Evolutionary conservation across 2,329 filamentous ascomycete species (phyloP).

Genomic region (Lasiodiplodia sp.): DNA sequence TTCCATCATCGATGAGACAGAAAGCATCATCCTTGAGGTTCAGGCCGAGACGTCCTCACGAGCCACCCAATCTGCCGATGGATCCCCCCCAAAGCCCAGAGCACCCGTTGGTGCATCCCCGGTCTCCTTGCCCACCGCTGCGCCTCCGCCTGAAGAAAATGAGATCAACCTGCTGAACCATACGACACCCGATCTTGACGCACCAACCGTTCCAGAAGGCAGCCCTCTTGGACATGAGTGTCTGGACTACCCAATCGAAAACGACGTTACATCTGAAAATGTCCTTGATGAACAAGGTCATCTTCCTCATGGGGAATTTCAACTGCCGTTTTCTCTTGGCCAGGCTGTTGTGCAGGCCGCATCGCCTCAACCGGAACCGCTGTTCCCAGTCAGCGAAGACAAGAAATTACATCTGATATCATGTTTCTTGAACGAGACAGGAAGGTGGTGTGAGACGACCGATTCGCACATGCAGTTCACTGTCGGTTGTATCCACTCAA

Average conservation of each 20-base stretch:
- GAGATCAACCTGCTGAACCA: neutral
- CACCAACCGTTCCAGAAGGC: too few relatives aligned
- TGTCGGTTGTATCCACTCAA: too few relatives aligned
- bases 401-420: neutral
- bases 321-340: neutral
- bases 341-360: neutral
- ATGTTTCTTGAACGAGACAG: neutral
- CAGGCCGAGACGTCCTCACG: neutral
- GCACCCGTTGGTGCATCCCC: neutral
- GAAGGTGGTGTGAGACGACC: constrained; percentile 10
- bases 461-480: neutral
- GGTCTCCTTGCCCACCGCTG: neutral
- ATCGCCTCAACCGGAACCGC: neutral
- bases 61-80: neutral
- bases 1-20: neutral
- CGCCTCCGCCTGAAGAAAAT: neutral
- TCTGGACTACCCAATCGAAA: too few relatives aligned
- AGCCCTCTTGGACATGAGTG: too few relatives aligned
- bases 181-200: too few relatives aligned
- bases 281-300: too few relatives aligned
- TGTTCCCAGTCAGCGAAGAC: neutral
- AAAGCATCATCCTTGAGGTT: neutral
- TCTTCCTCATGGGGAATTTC: too few relatives aligned
- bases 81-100: constrained; percentile 2
- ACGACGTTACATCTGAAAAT: too few relatives aligned